Evolutionary conservation across 768 basidiomycete species (phyloP).

Genomic region (Trametes gibbosa): DNA sequence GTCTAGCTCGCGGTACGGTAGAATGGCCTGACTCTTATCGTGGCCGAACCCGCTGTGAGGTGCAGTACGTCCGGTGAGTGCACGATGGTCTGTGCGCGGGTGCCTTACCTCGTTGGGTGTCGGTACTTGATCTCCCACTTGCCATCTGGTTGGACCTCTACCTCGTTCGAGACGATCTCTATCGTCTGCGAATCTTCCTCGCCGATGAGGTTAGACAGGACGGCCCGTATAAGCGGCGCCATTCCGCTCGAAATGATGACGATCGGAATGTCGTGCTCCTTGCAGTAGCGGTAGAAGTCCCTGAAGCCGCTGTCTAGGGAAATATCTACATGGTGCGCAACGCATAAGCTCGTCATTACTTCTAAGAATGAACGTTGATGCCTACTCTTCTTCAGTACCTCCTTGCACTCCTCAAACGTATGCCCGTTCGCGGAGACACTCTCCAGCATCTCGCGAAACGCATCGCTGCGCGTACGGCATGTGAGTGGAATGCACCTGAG

Average conservation of each 20-base stretch:
- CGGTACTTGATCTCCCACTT: constrained; percentile 84
- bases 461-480: constrained; percentile 56
- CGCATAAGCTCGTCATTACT: neutral
- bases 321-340: constrained; percentile 56
- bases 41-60: constrained; percentile 77
- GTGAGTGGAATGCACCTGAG: no score
- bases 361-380: neutral
- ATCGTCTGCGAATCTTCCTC: constrained; percentile 71
- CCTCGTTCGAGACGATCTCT: constrained; percentile 93
- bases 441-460: constrained; percentile 81
- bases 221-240: constrained; percentile 90
- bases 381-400: constrained; percentile 69
- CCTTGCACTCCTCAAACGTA: constrained; percentile 83
- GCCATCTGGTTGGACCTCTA: constrained; percentile 57
- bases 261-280: constrained; percentile 74
- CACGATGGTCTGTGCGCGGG: neutral
- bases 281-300: constrained; percentile 84
- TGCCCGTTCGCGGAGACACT: constrained; percentile 74
- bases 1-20: constrained; percentile 76
- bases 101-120: constrained; percentile 78
- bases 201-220: constrained; percentile 80
- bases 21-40: constrained; percentile 93
- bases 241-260: constrained; percentile 96
- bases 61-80: neutral
- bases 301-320: constrained; percentile 86